Percentiles rank a stretch among this genome's conserved stretches.
Evolutionary conservation across 257 asterid genomes (phyloP).

Genomic region (Anisodus tanguticus): DNA sequence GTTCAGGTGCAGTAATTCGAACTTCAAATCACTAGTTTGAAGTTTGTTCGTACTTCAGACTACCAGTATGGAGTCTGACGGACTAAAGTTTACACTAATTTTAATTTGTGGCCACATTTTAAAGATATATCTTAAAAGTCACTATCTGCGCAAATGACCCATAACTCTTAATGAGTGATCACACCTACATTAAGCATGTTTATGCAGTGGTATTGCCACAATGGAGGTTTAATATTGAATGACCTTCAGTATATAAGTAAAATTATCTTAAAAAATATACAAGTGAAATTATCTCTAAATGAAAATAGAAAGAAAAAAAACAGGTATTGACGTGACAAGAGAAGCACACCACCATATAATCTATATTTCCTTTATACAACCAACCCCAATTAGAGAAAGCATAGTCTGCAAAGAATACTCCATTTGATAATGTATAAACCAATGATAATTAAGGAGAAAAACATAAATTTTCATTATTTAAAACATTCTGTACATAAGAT

Average conservation of each 20-base stretch:
- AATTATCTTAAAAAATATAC: not conserved
- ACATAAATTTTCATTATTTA: not conserved
- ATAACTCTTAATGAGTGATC: not conserved
- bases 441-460: not conserved
- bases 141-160: not conserved
- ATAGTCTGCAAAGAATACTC: not conserved
- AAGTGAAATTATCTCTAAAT: not conserved
- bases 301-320: not conserved
- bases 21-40: not conserved
- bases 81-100: not conserved
- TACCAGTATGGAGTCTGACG: not conserved
- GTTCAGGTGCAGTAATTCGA: not conserved
- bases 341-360: not conserved
- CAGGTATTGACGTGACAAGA: not conserved
- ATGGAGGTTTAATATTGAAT: not conserved
- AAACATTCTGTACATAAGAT: not conserved
- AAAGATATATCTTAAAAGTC: not conserved
- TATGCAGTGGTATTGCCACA: not conserved
- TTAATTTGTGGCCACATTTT: not conserved
- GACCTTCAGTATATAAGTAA: not conserved
- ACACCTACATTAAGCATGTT: not conserved
- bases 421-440: slow-evolving; percentile 2
- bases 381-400: not conserved
- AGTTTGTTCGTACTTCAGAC: not conserved
- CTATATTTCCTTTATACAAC: not conserved